Evolutionary conservation across 305 asterid genomes (phyloP).

Genomic region (Fraxinus angustifolia): DNA sequence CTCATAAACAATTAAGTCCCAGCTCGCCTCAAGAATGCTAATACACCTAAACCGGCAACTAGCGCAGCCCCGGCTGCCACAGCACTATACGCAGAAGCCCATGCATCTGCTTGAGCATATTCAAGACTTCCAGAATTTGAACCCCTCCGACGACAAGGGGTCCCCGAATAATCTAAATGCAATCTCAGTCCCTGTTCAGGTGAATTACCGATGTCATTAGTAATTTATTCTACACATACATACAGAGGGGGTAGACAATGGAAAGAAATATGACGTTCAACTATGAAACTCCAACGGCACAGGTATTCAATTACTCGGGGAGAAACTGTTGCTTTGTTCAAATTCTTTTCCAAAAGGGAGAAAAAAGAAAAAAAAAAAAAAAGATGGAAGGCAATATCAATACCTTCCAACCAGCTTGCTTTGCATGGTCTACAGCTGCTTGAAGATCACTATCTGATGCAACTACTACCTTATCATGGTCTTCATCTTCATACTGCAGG

Average conservation of each 20-base stretch:
- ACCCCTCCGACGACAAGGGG: conserved; percentile 42
- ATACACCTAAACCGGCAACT: conserved; percentile 61
- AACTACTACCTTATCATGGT: conserved; percentile 75
- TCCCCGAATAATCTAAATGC: conserved; percentile 62
- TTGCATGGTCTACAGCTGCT: conserved; percentile 92
- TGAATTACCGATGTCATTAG: neutral
- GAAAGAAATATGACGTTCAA: neutral
- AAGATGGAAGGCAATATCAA: neutral
- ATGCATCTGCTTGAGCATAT: conserved; percentile 60
- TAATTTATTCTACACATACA: neutral
- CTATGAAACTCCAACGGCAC: neutral
- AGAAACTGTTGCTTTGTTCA: neutral
- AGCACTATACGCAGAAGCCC: conserved; percentile 65
- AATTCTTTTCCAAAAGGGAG: neutral
- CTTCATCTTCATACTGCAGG: conserved; percentile 90
- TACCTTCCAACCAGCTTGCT: conserved; percentile 95
- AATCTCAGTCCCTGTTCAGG: conserved; percentile 63
- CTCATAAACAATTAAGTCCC: conserved; percentile 27
- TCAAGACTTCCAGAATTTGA: conserved; percentile 36
- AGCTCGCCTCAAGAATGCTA: conserved; percentile 60
- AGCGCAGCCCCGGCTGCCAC: conserved; percentile 86
- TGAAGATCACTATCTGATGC: conserved; percentile 90
- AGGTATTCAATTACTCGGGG: neutral
- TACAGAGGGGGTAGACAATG: neutral
- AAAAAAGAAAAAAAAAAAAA: neutral